phyloP scores from a whole-genome alignment of 2,329 filamentous ascomycete genomes.

The Botrytis porri region DNA sequence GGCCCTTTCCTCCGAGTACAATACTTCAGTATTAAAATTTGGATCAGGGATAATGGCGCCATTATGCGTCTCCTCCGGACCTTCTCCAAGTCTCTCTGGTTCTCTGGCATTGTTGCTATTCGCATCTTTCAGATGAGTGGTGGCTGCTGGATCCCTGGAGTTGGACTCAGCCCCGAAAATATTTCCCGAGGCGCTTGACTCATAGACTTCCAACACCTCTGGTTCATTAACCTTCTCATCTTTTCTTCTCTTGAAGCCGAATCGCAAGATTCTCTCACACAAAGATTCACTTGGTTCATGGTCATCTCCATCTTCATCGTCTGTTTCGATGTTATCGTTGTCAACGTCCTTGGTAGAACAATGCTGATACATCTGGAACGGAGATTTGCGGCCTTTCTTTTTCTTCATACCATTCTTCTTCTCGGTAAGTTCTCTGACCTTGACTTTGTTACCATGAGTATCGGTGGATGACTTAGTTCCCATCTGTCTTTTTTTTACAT shows the following conservation, averaged over 20 bases:
- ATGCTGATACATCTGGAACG: not conserved
- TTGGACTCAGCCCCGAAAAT: not conserved
- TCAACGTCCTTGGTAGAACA: not conserved
- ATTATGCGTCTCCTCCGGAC: not conserved
- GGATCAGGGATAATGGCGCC: not conserved
- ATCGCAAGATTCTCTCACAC: not conserved
- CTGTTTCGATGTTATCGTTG: not conserved
- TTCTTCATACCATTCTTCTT: not conserved
- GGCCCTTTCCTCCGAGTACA: not conserved
- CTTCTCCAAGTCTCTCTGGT: not conserved
- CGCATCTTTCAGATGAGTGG: not conserved
- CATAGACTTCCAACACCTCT: no score
- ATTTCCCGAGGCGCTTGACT: not conserved
- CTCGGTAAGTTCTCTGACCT: fast-evolving
- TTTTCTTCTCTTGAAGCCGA: no score
- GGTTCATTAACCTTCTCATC: not conserved
- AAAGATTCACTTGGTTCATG: no score
- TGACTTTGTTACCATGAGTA: not conserved
- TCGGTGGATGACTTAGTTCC: not conserved
- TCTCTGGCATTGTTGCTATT: not conserved
- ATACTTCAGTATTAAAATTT: not conserved
- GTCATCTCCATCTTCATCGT: not conserved
- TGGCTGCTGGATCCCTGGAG: not conserved
- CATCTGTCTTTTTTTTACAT: not conserved
- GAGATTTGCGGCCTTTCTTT: not conserved